Evolutionary conservation across 2,329 filamentous ascomycete species (phyloP).

Genomic region (Nemania serpens): DNA sequence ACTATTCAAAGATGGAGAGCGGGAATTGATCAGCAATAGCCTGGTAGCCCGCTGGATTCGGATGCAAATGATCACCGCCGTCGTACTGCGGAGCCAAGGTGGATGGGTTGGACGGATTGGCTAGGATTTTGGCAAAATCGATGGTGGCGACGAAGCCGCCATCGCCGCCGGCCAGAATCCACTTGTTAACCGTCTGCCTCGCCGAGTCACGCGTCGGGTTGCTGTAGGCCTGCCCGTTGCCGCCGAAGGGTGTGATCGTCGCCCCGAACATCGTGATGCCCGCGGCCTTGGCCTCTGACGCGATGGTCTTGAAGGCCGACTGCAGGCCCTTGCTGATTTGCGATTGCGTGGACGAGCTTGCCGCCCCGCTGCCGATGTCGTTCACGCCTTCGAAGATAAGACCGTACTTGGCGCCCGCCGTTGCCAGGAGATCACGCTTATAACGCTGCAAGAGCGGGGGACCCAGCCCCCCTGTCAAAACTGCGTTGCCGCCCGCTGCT

Average conservation of each 20-base stretch:
- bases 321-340: conserved; percentile 57
- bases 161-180: conserved; percentile 56
- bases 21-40: conserved; percentile 63
- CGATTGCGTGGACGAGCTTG: conserved; percentile 52
- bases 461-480: conserved; percentile 65
- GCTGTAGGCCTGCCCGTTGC: conserved; percentile 58
- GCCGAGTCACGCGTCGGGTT: conserved; percentile 59
- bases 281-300: conserved; percentile 55
- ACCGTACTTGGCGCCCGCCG: conserved; percentile 61
- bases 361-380: conserved; percentile 62
- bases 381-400: conserved; percentile 73
- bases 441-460: conserved; percentile 64
- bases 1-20: conserved; percentile 53
- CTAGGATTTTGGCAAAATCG: conserved; percentile 64
- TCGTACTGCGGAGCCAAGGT: conserved; percentile 58
- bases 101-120: conserved; percentile 54
- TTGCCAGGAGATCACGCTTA: conserved; percentile 66
- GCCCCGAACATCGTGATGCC: conserved; percentile 64
- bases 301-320: conserved; percentile 63
- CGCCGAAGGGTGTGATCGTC: conserved; percentile 68
- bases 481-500: conserved; percentile 70
- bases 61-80: conserved; percentile 69
- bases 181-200: conserved; percentile 62
- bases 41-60: conserved; percentile 63
- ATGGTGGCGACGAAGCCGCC: conserved; percentile 63